A percentile compares a stretch with the other conserved stretches of the same genome.
phyloP scores from a whole-genome alignment of 2,329 filamentous ascomycete species.

The Penicillium sp. region DNA sequence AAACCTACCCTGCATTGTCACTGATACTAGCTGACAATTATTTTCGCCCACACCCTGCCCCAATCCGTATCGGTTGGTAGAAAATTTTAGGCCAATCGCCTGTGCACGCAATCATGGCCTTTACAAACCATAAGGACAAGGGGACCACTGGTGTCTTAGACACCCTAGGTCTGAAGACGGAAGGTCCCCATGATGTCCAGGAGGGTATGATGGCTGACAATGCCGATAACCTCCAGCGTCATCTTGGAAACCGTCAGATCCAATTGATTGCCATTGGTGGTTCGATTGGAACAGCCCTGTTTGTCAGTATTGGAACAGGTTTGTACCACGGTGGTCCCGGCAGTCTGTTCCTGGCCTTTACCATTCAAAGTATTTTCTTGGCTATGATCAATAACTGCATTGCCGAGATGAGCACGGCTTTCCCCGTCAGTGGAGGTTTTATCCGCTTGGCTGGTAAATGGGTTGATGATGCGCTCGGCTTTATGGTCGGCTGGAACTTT shows the following conservation, averaged over 20 bases:
- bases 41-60: not conserved
- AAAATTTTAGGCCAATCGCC: not conserved
- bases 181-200: slow-evolving; percentile 28
- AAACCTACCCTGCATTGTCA: not conserved
- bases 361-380: slow-evolving; percentile 39
- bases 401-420: slow-evolving; percentile 54
- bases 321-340: slow-evolving; percentile 47
- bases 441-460: slow-evolving; percentile 51
- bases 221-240: slow-evolving; percentile 32
- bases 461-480: slow-evolving; percentile 55
- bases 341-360: slow-evolving; percentile 47
- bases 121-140: slow-evolving; percentile 23
- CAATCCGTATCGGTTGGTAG: slow-evolving; percentile 1
- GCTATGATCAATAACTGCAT: slow-evolving; percentile 48
- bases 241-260: slow-evolving; percentile 34
- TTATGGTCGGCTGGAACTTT: slow-evolving; percentile 56
- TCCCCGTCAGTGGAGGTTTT: slow-evolving; percentile 51
- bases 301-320: slow-evolving; percentile 48
- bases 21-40: not conserved
- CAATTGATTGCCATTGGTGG: slow-evolving; percentile 49
- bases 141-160: slow-evolving; percentile 18
- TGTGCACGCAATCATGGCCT: slow-evolving; percentile 18
- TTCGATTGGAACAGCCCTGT: slow-evolving; percentile 48
- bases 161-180: slow-evolving; percentile 23
- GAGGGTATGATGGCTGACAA: slow-evolving; percentile 37